Evolutionary conservation across 1,284 basidiomycete genomes (phyloP).

Genomic region (Bjerkandera adusta): DNA sequence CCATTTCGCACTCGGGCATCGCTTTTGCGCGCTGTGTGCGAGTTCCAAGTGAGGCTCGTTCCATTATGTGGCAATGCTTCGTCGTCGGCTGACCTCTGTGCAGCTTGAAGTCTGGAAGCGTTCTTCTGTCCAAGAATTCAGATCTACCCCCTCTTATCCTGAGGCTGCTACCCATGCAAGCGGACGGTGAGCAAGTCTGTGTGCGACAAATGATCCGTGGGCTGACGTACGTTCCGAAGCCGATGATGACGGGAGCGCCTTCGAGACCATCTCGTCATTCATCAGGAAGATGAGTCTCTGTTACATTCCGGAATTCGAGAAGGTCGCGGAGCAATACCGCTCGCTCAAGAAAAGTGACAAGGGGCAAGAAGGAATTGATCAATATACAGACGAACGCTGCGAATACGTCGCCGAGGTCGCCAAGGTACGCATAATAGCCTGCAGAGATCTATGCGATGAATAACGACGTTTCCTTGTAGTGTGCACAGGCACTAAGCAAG

Average conservation of each 20-base stretch:
- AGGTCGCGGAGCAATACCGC: not conserved
- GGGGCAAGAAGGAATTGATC: too few relatives aligned
- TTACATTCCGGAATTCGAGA: not conserved
- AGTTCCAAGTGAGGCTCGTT: too few relatives aligned
- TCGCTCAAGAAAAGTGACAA: too few relatives aligned
- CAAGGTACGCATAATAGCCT: too few relatives aligned
- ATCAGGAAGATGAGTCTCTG: not conserved
- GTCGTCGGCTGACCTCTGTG: too few relatives aligned
- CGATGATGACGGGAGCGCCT: not conserved
- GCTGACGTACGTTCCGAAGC: not conserved
- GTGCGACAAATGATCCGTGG: not conserved
- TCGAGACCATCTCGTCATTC: not conserved
- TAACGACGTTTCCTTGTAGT: too few relatives aligned
- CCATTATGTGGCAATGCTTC: too few relatives aligned
- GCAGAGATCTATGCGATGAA: too few relatives aligned
- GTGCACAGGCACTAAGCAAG: too few relatives aligned
- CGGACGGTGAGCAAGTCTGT: not conserved
- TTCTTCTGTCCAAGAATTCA: not conserved
- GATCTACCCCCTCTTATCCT: not conserved
- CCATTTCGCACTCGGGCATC: constrained; percentile 12
- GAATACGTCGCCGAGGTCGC: too few relatives aligned
- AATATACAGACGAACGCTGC: too few relatives aligned
- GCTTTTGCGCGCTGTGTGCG: too few relatives aligned
- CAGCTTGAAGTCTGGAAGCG: constrained; percentile 10
- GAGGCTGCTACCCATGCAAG: not conserved